Evolutionary conservation across 1,284 basidiomycete species (phyloP).

Genomic region (Bjerkandera adusta): DNA sequence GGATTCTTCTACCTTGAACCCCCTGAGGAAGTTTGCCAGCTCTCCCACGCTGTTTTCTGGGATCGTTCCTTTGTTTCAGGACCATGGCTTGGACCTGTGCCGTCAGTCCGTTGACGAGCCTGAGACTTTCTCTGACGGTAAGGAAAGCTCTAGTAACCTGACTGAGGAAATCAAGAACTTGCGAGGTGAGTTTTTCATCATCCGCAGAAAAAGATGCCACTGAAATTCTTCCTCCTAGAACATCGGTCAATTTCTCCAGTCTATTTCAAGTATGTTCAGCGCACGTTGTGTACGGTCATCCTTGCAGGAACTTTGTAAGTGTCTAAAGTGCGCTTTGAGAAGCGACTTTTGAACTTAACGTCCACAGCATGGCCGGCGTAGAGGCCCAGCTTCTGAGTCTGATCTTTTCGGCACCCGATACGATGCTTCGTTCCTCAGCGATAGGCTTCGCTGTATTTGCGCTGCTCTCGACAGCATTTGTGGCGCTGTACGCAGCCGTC

Average conservation of each 20-base stretch:
- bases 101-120: too few relatives aligned
- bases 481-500: constrained; percentile 2
- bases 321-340: neutral
- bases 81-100: too few relatives aligned
- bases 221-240: too few relatives aligned
- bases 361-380: constrained; percentile 7
- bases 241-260: neutral
- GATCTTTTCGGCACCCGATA: neutral
- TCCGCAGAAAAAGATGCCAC: too few relatives aligned
- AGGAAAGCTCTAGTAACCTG: too few relatives aligned
- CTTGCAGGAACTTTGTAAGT: constrained; percentile 5
- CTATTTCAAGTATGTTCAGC: constrained; percentile 5
- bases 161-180: too few relatives aligned
- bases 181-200: too few relatives aligned
- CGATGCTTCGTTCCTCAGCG: neutral
- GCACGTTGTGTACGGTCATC: constrained; percentile 1
- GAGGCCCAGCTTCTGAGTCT: constrained; percentile 4
- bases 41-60: too few relatives aligned
- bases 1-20: too few relatives aligned
- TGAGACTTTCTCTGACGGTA: too few relatives aligned
- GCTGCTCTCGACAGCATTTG: constrained; percentile 2
- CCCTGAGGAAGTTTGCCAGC: too few relatives aligned
- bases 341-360: neutral
- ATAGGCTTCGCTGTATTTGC: constrained; percentile 3
- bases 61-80: too few relatives aligned